A percentile compares a stretch with the other conserved stretches of the same genome.
Evolutionary conservation across 2,329 filamentous ascomycete genomes (phyloP).

Genomic region (Microcyclosporella mali): DNA sequence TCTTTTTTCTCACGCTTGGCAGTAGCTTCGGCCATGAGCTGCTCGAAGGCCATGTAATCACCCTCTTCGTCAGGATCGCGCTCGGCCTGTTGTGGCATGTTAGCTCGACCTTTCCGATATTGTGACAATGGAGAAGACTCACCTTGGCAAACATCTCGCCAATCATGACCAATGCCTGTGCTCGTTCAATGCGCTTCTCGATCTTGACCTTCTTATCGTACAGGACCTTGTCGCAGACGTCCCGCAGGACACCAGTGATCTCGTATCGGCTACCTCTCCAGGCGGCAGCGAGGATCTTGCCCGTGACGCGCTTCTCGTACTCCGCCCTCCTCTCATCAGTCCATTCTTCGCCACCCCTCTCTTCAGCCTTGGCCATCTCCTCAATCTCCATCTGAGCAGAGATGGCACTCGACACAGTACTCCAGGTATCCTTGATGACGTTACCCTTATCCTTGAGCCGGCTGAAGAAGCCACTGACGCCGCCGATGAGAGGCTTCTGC

Average conservation of each 20-base stretch:
- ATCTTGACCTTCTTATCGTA: conserved; percentile 72
- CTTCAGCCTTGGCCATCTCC: conserved; percentile 95
- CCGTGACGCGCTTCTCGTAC: conserved; percentile 91
- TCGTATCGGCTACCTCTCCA: conserved; percentile 97
- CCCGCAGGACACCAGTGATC: conserved; percentile 90
- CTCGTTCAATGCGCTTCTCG: conserved; percentile 81
- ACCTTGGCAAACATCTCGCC: conserved; percentile 88
- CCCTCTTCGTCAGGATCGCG: conserved; percentile 93
- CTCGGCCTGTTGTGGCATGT: conserved; percentile 57
- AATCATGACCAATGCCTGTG: conserved; percentile 79
- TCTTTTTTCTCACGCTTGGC: conserved; percentile 84
- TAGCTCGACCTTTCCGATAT: conserved; percentile 7
- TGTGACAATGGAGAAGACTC: conserved; percentile 28
- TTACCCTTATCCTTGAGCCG: conserved; percentile 94
- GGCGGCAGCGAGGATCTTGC: conserved; percentile 94
- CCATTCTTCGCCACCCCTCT: conserved; percentile 93
- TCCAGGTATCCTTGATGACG: conserved; percentile 97
- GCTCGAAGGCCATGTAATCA: conserved; percentile 97
- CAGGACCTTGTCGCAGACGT: conserved; percentile 86
- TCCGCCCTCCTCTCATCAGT: conserved; percentile 95
- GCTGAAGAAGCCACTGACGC: conserved; percentile 90
- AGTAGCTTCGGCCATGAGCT: conserved; percentile 92
- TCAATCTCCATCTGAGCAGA: conserved; percentile 98
- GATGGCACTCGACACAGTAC: conserved; percentile 90
- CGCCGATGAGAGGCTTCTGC: conserved; percentile 77